phyloP scores from a whole-genome alignment of 805 yeast genomes.

The Pichia thaimueangensis region DNA sequence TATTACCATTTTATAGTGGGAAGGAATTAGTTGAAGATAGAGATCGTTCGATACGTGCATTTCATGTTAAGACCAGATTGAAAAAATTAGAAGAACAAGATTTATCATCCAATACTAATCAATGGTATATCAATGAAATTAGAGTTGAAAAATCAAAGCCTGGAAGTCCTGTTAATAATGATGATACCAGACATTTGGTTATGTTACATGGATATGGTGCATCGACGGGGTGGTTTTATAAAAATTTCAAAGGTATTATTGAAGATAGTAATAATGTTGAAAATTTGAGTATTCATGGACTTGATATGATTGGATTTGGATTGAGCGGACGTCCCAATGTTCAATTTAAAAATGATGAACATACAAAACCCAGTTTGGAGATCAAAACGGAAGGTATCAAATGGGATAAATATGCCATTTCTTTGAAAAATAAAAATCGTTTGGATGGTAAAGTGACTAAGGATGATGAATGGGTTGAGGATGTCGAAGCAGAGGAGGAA shows the following conservation, averaged over 20 bases:
- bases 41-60: constrained; percentile 14
- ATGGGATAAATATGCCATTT: constrained; percentile 12
- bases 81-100: constrained; percentile 6
- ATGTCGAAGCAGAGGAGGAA: constrained; percentile 10
- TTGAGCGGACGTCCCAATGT: constrained; percentile 42
- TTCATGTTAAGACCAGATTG: constrained; percentile 15
- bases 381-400: constrained; percentile 20
- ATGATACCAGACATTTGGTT: constrained; percentile 33
- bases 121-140: constrained; percentile 24
- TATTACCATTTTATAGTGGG: constrained; percentile 24
- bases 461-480: constrained; percentile 7
- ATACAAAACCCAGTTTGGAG: constrained; percentile 21
- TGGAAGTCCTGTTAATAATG: not conserved
- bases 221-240: constrained; percentile 48
- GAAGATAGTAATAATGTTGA: constrained; percentile 18
- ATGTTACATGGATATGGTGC: constrained; percentile 56
- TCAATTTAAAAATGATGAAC: constrained; percentile 18
- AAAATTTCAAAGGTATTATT: constrained; percentile 42
- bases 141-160: constrained; percentile 17
- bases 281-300: constrained; percentile 29
- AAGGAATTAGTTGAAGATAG: constrained; percentile 8
- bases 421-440: constrained; percentile 13
- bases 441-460: constrained; percentile 12
- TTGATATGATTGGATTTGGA: constrained; percentile 52
- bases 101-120: constrained; percentile 9